phyloP scores from a whole-genome alignment of 345 rosid species.

The Heritiera littoralis region DNA sequence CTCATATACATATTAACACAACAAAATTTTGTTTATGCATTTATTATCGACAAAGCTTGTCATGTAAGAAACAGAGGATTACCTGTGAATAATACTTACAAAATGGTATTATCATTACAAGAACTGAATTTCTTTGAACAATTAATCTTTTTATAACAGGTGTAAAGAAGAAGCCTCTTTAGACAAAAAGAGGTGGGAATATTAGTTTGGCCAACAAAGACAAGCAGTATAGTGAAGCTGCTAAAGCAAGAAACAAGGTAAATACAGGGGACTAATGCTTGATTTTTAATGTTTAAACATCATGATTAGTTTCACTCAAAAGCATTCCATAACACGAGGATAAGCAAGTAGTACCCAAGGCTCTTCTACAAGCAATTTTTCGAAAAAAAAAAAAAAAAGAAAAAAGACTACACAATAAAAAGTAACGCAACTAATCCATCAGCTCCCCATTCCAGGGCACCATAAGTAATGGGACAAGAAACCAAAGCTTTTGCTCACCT shows the following conservation, averaged over 20 bases:
- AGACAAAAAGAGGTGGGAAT: neutral
- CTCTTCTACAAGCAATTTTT: neutral
- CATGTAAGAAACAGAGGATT: neutral
- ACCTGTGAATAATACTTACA: neutral
- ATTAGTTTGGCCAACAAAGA: constrained; percentile 6
- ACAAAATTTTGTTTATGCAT: neutral
- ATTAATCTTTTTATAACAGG: neutral
- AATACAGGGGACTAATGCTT: neutral
- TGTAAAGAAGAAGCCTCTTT: neutral
- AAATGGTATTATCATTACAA: neutral
- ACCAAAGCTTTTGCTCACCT: constrained; percentile 45
- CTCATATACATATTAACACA: neutral
- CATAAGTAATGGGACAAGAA: neutral
- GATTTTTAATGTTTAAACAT: neutral
- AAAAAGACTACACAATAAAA: neutral
- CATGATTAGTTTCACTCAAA: neutral
- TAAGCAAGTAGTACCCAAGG: constrained; percentile 9
- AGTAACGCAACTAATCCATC: neutral
- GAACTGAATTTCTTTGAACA: constrained; percentile 11
- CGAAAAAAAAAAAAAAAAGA: neutral
- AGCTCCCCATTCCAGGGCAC: constrained; percentile 7
- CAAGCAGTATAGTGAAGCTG: neutral
- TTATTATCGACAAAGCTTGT: neutral
- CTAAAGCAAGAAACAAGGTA: constrained; percentile 7
- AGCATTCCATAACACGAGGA: neutral